Conservation (phyloP, 495 filamentous ascomycete species). For the Umbilicaria muhlenbergii region DNA sequence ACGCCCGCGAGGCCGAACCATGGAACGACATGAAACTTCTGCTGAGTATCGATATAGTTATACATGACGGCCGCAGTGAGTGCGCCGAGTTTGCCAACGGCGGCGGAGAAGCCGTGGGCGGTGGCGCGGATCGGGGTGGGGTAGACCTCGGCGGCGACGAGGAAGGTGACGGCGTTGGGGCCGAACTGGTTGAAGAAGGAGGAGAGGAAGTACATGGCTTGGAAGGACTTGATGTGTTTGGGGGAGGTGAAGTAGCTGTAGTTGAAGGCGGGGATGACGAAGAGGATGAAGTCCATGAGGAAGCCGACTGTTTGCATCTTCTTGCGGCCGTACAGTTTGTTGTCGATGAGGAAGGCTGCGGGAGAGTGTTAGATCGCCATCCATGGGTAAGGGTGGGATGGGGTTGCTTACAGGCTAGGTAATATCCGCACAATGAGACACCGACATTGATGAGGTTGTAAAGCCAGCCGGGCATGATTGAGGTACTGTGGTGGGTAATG, state of each 20-base stretch:
- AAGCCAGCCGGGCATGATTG: slow-evolving; percentile 71
- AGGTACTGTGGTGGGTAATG: slow-evolving; percentile 42
- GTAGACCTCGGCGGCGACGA: slow-evolving; percentile 82
- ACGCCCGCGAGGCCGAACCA: slow-evolving; percentile 83
- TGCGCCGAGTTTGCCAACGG: slow-evolving; percentile 69
- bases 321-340: slow-evolving; percentile 85
- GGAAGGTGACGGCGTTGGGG: slow-evolving; percentile 82
- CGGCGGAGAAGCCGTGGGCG: slow-evolving; percentile 79
- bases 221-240: slow-evolving; percentile 59
- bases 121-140: slow-evolving; percentile 81
- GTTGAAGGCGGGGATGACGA: slow-evolving; percentile 70
- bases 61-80: slow-evolving; percentile 71
- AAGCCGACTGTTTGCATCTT: slow-evolving; percentile 87
- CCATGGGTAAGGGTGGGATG: neutral
- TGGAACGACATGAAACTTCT: slow-evolving; percentile 74
- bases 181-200: slow-evolving; percentile 97
- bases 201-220: slow-evolving; percentile 82
- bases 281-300: slow-evolving; percentile 72
- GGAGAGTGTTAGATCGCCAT: neutral
- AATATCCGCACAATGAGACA: slow-evolving; percentile 73
- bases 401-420: slow-evolving; percentile 37
- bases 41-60: slow-evolving; percentile 64
- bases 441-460: slow-evolving; percentile 80
- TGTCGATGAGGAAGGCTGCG: slow-evolving; percentile 60
- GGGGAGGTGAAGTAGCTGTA: slow-evolving; percentile 59